Evolutionary conservation across 345 rosid species (phyloP).

Genomic region (Dipteronia sinensis): DNA sequence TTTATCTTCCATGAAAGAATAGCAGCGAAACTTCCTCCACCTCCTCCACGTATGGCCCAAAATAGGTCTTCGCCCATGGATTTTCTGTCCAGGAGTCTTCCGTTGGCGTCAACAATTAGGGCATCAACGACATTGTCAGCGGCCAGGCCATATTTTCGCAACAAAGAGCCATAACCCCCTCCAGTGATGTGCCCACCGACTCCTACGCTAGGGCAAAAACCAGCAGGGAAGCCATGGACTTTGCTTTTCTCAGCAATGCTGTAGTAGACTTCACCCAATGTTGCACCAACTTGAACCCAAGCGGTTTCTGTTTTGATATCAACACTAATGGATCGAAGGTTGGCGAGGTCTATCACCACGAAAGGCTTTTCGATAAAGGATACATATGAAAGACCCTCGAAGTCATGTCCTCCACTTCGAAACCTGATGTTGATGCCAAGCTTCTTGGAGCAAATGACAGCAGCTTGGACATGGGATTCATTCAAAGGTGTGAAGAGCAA

Average conservation of each 20-base stretch:
- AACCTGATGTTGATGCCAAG: constrained; percentile 48
- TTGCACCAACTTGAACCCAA: background rate
- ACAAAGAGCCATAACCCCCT: too few relatives aligned
- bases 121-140: background rate
- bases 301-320: background rate
- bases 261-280: too few relatives aligned
- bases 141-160: background rate
- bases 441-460: constrained; percentile 43
- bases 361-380: background rate
- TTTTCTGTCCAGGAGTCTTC: background rate
- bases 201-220: too few relatives aligned
- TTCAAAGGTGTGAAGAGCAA: background rate
- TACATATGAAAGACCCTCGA: background rate
- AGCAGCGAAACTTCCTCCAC: background rate
- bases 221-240: too few relatives aligned
- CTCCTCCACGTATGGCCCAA: background rate
- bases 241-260: too few relatives aligned
- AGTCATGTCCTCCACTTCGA: constrained; percentile 8
- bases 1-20: constrained; percentile 59
- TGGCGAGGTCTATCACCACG: background rate
- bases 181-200: too few relatives aligned
- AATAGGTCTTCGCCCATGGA: background rate
- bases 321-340: too few relatives aligned
- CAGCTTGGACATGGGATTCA: background rate
- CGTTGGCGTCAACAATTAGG: background rate